Conservation (phyloP, 805 yeast species). For the Zygotorulaspora danielsina region DNA sequence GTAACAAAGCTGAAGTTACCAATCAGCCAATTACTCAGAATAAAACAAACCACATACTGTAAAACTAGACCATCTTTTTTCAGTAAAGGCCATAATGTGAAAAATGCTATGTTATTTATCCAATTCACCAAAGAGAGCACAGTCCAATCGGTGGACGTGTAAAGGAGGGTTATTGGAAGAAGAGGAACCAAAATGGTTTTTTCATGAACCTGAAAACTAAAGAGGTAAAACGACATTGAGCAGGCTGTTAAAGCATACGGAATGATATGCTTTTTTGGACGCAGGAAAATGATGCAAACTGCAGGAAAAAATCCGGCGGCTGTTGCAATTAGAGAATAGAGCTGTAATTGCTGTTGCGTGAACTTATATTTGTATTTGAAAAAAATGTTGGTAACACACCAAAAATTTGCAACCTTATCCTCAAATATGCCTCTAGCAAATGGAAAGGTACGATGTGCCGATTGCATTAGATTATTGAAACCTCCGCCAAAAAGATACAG, state of each 20-base stretch:
- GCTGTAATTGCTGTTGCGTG: slow-evolving; percentile 53
- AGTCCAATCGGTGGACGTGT: slow-evolving; percentile 48
- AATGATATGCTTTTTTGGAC: slow-evolving; percentile 48
- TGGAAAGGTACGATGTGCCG: slow-evolving; percentile 80
- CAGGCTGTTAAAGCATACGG: slow-evolving; percentile 77
- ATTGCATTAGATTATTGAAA: slow-evolving; percentile 39
- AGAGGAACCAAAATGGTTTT: slow-evolving; percentile 85
- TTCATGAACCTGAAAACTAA: slow-evolving; percentile 95
- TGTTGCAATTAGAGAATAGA: slow-evolving; percentile 52
- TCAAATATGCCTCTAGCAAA: slow-evolving; percentile 92
- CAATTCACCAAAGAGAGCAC: slow-evolving; percentile 74
- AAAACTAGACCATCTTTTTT: slow-evolving; percentile 66
- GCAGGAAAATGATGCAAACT: slow-evolving; percentile 45
- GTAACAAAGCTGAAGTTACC: slow-evolving; percentile 58
- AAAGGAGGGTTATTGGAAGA: slow-evolving; percentile 71
- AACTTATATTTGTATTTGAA: slow-evolving; percentile 63
- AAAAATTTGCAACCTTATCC: slow-evolving; percentile 94
- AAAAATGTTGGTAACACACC: slow-evolving; percentile 88
- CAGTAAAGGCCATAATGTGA: slow-evolving; percentile 84
- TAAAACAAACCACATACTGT: slow-evolving; percentile 62
- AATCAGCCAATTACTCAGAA: slow-evolving; percentile 74
- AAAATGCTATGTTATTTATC: slow-evolving; percentile 79
- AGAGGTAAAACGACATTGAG: slow-evolving; percentile 82
- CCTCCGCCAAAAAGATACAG: slow-evolving; percentile 46
- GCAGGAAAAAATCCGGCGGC: slow-evolving; percentile 53